phyloP scores from a whole-genome alignment of 2,329 filamentous ascomycete genomes.

The Zasmidium cellare region DNA sequence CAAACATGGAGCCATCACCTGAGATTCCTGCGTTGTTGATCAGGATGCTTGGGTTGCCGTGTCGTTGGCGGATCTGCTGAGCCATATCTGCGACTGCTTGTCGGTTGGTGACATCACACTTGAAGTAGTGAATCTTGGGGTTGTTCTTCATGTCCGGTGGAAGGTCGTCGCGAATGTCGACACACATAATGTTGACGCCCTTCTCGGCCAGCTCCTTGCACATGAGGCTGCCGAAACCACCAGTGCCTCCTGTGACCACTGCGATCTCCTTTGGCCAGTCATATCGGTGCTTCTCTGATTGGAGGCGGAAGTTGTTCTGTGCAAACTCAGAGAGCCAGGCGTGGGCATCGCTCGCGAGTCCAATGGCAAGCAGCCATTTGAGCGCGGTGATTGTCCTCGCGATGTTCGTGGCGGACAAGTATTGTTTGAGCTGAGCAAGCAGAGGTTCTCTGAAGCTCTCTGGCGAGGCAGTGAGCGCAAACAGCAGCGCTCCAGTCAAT shows the following conservation, averaged over 20 bases:
- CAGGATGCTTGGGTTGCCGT: slow-evolving; percentile 48
- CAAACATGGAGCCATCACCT: slow-evolving; percentile 48
- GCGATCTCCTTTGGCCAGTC: slow-evolving; percentile 39
- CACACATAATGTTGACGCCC: slow-evolving; percentile 40
- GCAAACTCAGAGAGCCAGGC: slow-evolving; percentile 30
- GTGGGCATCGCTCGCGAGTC: slow-evolving; percentile 32
- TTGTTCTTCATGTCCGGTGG: slow-evolving; percentile 35
- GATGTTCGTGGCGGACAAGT: slow-evolving; percentile 29
- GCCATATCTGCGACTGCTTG: slow-evolving; percentile 47
- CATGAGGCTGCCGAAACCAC: slow-evolving; percentile 41
- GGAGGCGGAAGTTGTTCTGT: slow-evolving; percentile 40
- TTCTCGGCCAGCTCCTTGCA: slow-evolving; percentile 36
- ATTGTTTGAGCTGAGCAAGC: slow-evolving; percentile 28
- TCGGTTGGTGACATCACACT: slow-evolving; percentile 51
- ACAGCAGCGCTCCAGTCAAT: slow-evolving; percentile 31
- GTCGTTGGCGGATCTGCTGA: slow-evolving; percentile 38
- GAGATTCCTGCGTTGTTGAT: slow-evolving; percentile 55
- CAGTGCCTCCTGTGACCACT: slow-evolving; percentile 36
- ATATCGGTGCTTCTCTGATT: slow-evolving; percentile 37
- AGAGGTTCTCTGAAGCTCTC: slow-evolving; percentile 30
- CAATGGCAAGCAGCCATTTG: slow-evolving; percentile 34
- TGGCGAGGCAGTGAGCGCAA: slow-evolving; percentile 31
- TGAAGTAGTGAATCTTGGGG: slow-evolving; percentile 38
- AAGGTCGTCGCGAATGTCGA: slow-evolving; percentile 38
- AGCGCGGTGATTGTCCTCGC: slow-evolving; percentile 26